phyloP scores from a whole-genome alignment of 805 yeast genomes.

The Jamesozyma spencerorum region DNA sequence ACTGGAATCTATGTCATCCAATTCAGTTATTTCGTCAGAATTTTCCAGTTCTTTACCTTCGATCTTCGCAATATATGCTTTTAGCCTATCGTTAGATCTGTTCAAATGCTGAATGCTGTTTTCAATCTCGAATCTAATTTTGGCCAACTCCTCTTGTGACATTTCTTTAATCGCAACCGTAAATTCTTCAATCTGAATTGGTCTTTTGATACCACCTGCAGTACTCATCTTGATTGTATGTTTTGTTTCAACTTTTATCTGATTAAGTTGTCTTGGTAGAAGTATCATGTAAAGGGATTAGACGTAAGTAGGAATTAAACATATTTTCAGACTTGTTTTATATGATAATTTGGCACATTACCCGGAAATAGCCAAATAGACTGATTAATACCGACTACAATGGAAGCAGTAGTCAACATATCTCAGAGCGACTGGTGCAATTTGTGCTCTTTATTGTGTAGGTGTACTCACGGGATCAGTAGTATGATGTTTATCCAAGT shows the following conservation, averaged over 20 bases:
- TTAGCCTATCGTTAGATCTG: conserved; percentile 44
- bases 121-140: conserved; percentile 28
- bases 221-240: conserved; percentile 17
- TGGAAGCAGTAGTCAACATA: too few relatives aligned
- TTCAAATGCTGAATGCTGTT: conserved; percentile 39
- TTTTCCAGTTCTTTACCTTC: conserved; percentile 16
- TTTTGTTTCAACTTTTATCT: neutral
- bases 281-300: too few relatives aligned
- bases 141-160: conserved; percentile 36
- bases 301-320: neutral
- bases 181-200: conserved; percentile 40
- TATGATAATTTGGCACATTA: neutral
- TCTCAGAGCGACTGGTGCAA: too few relatives aligned
- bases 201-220: conserved; percentile 28
- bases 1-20: conserved; percentile 29
- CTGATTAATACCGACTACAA: too few relatives aligned
- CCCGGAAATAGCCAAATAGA: neutral
- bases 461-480: too few relatives aligned
- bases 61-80: conserved; percentile 33
- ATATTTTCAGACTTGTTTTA: too few relatives aligned
- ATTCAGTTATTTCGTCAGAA: conserved; percentile 32
- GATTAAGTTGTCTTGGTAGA: too few relatives aligned
- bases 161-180: conserved; percentile 44
- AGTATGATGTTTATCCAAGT: too few relatives aligned
- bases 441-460: too few relatives aligned